A percentile compares a stretch with the other conserved stretches of the same genome.
phyloP scores from a whole-genome alignment of 2,329 filamentous ascomycete species.

The Fusarium penzigii region DNA sequence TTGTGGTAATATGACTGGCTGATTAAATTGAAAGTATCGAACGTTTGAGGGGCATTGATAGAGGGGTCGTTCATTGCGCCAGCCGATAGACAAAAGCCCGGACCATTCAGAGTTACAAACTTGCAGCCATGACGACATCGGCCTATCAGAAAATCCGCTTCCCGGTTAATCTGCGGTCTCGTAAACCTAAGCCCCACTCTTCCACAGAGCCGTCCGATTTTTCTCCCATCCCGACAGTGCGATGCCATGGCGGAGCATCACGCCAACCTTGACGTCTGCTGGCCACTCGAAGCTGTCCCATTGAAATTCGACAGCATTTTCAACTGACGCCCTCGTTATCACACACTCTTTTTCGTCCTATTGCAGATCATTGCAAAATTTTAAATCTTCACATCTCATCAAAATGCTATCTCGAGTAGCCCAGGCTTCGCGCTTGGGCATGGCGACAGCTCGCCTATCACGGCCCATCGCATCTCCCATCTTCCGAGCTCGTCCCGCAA shows the following conservation, averaged over 20 bases:
- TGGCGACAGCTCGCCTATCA: constrained; percentile 31
- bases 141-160: constrained; percentile 21
- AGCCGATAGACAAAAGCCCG: too few species aligned
- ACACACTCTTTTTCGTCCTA: not conserved
- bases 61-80: not conserved
- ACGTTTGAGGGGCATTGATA: not conserved
- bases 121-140: constrained; percentile 23
- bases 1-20: not conserved
- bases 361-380: not conserved
- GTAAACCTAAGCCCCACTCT: constrained; percentile 8
- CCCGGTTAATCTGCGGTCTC: constrained; percentile 22
- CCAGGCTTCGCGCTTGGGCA: constrained; percentile 36
- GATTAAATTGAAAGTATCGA: not conserved
- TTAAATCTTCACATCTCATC: constrained; percentile 11
- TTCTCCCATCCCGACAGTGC: constrained; percentile 24
- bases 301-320: constrained; percentile 20
- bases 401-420: constrained; percentile 44
- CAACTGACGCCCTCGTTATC: constrained; percentile 12
- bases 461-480: constrained; percentile 26
- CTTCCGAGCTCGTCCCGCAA: constrained; percentile 26
- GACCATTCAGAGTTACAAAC: not conserved
- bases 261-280: constrained; percentile 23
- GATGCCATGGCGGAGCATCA: constrained; percentile 31
- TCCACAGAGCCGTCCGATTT: constrained; percentile 26
- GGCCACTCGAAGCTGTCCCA: constrained; percentile 12